Base-by-base conservation (phyloP, 2,329 filamentous ascomycete species). In the Kalmusia sp. region DNA sequence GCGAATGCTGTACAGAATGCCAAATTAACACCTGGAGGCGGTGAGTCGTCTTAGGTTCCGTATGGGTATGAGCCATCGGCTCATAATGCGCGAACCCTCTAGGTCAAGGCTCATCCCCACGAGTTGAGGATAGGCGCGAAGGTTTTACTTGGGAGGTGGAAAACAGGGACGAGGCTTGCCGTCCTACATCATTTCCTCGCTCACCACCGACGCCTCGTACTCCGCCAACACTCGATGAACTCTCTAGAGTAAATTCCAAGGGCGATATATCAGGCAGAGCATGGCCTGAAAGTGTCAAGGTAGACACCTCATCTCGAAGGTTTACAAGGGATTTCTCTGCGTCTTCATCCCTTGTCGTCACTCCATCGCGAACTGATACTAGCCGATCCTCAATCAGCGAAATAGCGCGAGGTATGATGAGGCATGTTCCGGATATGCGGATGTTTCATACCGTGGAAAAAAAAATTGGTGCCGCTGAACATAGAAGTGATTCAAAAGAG, bases 121-220 rank as follows among this genome's bases (percentile, higher is more conserved):
- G 56, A 17, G 52, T 56, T 14, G 61, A 57, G 7, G 45, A 40
- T n/a, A 58, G 69, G 48, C 64, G 68, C 14, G 62, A 65, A 35
- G 64, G 66, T 24, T 65, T 71, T n/a, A 63, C 49, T 9, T 69
- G 64, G 63, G 62, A 58, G 6, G 27, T 48, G 28, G 57, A 24
- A 24, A 38, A 31, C 15, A 52, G 22, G 6, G 58, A 59, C 6
- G 58, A 61, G 3, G 37, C 52, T 9, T 51, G 22, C 47, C 52
- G 47, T 14, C 51, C 61, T 49, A 57, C 60, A 9, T 38, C 40
- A 17, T 15, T 7, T 41, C 55, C 61, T n/a, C 60, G 24, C 17
- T 25, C 19, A 27, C 54, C 28, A 46, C 55, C 33, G 45, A 55
- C 25, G 12, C 39, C 19, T 27, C 51, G 11, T 19, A 44, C 45